Percentiles rank a stretch among this genome's conserved stretches.
Evolutionary conservation across 148 eudicot genomes (phyloP).

Genomic region (Cornus suecica): DNA sequence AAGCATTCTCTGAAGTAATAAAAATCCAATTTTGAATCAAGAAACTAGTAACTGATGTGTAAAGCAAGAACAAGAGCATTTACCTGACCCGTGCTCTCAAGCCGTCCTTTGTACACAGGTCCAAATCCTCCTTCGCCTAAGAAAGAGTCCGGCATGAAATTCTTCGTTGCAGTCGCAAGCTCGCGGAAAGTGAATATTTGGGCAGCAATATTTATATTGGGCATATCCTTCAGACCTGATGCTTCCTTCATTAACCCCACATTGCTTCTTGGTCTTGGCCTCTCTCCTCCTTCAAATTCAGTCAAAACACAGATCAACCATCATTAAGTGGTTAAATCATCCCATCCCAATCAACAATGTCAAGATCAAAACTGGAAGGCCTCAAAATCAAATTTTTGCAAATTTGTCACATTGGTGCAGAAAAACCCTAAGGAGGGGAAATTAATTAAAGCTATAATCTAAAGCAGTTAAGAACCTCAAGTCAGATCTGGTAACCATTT

Average conservation of each 20-base stretch:
- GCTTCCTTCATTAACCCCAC: slow-evolving; percentile 49
- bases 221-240: slow-evolving; percentile 41
- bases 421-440: too few species aligned
- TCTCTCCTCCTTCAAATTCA: slow-evolving; percentile 63
- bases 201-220: slow-evolving; percentile 53
- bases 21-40: too few species aligned
- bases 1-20: too few species aligned
- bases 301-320: slow-evolving; percentile 3
- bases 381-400: not conserved
- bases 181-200: slow-evolving; percentile 80
- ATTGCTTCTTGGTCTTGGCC: slow-evolving; percentile 57
- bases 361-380: not conserved
- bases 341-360: not conserved
- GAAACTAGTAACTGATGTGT: too few species aligned
- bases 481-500: too few species aligned
- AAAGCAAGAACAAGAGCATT: not conserved
- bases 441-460: not conserved
- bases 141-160: slow-evolving; percentile 69
- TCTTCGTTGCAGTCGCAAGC: slow-evolving; percentile 72
- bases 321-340: not conserved
- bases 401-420: not conserved
- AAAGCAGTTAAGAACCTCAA: not conserved
- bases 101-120: slow-evolving; percentile 75
- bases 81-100: slow-evolving; percentile 66
- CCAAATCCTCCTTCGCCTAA: slow-evolving; percentile 93